Conservation (phyloP, 768 basidiomycete species). For the Lentinula raphanica region DNA sequence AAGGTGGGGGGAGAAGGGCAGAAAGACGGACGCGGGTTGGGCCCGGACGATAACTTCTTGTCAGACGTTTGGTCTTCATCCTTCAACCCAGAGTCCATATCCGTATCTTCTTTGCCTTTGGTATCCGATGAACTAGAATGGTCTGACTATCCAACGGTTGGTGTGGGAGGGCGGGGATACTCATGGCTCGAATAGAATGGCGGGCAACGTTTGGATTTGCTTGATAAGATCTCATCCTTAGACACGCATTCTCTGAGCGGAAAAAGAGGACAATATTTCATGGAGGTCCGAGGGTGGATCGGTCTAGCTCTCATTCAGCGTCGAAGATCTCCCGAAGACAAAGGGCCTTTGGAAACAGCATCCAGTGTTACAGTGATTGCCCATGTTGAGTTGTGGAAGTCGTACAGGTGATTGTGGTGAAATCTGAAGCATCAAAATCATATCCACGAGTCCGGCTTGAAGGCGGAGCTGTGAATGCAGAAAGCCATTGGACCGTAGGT, state of each 20-base stretch:
- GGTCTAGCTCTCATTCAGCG: no score
- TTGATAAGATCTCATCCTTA: conserved; percentile 88
- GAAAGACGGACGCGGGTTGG: background rate
- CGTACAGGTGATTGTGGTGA: no score
- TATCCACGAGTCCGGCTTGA: no score
- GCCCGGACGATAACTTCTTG: background rate
- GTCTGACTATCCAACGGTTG: conserved; percentile 61
- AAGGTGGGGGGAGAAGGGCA: no score
- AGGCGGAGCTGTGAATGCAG: no score
- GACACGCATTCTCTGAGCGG: conserved; percentile 88
- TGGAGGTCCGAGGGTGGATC: background rate
- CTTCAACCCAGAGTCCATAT: background rate
- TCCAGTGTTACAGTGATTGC: no score
- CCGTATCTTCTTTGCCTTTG: conserved; percentile 23
- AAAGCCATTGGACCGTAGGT: no score
- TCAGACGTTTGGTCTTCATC: background rate
- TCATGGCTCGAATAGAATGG: conserved; percentile 43
- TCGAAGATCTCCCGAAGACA: no score
- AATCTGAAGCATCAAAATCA: no score
- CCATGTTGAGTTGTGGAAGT: no score
- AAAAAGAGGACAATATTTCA: conserved; percentile 85
- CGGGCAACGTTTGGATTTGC: conserved; percentile 72
- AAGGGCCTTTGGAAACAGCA: no score
- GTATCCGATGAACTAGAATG: conserved; percentile 65
- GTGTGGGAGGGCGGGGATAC: conserved; percentile 46